phyloP scores from a whole-genome alignment of 495 filamentous ascomycete species.

The Penicillium atrosanguineum region DNA sequence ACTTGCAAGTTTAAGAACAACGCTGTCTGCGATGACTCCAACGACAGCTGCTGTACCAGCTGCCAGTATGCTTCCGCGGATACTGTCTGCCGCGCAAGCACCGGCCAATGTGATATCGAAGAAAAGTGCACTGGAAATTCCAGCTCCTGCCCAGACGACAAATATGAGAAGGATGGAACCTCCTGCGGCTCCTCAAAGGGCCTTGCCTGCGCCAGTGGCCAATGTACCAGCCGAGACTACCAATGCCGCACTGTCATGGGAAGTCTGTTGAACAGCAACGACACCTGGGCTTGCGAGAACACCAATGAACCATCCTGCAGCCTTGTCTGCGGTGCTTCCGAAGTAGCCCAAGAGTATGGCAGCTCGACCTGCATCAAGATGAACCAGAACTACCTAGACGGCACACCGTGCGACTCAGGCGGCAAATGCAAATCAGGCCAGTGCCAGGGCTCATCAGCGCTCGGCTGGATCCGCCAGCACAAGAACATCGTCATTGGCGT shows the following conservation, averaged over 20 bases:
- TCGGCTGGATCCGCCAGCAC: constrained; percentile 68
- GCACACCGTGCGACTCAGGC: constrained; percentile 80
- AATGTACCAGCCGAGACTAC: constrained; percentile 88
- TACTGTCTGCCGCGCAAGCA: constrained; percentile 76
- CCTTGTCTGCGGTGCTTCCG: constrained; percentile 72
- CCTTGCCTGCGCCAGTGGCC: constrained; percentile 85
- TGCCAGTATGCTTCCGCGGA: constrained; percentile 69
- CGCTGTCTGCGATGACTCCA: constrained; percentile 83
- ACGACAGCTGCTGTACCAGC: constrained; percentile 81
- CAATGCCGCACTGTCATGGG: constrained; percentile 91
- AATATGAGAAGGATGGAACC: constrained; percentile 65
- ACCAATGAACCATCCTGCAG: constrained; percentile 57
- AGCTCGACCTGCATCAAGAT: constrained; percentile 56
- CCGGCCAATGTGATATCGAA: constrained; percentile 75
- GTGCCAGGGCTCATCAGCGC: constrained; percentile 62
- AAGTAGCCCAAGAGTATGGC: constrained; percentile 50
- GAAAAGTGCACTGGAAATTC: constrained; percentile 77
- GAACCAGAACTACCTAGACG: constrained; percentile 92
- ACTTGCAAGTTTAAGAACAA: constrained; percentile 83
- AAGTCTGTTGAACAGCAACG: constrained; percentile 67
- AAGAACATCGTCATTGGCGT: constrained; percentile 77
- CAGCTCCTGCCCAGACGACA: constrained; percentile 71
- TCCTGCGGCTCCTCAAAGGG: constrained; percentile 57
- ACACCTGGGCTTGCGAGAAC: constrained; percentile 77
- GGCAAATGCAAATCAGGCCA: constrained; percentile 73